Percentiles rank a stretch among this genome's conserved stretches.
Conservation (phyloP, 352 stramenopile genomes). For the Pythium folliculosum region DNA sequence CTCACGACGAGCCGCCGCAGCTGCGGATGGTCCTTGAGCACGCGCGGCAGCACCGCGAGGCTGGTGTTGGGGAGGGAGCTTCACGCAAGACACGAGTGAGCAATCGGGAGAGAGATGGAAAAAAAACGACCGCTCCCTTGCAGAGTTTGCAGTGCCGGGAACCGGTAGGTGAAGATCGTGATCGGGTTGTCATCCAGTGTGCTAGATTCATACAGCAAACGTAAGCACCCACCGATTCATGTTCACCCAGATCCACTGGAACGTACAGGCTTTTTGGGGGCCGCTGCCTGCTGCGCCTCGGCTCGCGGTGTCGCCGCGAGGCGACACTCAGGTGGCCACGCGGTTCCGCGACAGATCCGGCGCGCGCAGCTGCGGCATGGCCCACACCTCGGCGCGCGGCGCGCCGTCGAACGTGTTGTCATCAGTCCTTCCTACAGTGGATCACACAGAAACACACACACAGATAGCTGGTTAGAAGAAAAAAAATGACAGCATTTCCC, state of each 20-base stretch:
- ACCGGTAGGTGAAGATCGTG: slow-evolving; percentile 16
- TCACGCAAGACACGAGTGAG: not conserved
- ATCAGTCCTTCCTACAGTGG: too few species aligned
- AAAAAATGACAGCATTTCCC: too few species aligned
- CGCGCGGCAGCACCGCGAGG: slow-evolving; percentile 21
- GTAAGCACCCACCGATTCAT: too few species aligned
- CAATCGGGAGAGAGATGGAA: not conserved
- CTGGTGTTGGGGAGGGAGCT: slow-evolving; percentile 35
- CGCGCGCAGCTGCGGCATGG: slow-evolving; percentile 30
- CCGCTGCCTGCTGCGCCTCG: not conserved
- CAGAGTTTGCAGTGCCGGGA: slow-evolving; percentile 21
- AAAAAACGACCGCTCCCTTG: not conserved
- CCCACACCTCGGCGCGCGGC: slow-evolving; percentile 33
- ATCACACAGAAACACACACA: too few species aligned
- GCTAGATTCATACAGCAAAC: slow-evolving; percentile 1
- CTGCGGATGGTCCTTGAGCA: slow-evolving; percentile 21
- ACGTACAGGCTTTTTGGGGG: slow-evolving; percentile 26
- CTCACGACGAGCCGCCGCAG: slow-evolving; percentile 28
- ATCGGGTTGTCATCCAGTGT: slow-evolving; percentile 28
- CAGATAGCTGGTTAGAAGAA: too few species aligned
- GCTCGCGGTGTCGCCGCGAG: not conserved
- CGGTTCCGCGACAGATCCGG: slow-evolving; percentile 37
- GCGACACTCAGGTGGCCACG: slow-evolving; percentile 27
- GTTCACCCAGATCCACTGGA: not conserved
- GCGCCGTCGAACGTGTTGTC: too few species aligned